These are phyloP conservation scores for Cryoendolithus antarcticus DNA, from an alignment of 2,329 filamentous ascomycete species.

Conservation along the genomic window DNA sequence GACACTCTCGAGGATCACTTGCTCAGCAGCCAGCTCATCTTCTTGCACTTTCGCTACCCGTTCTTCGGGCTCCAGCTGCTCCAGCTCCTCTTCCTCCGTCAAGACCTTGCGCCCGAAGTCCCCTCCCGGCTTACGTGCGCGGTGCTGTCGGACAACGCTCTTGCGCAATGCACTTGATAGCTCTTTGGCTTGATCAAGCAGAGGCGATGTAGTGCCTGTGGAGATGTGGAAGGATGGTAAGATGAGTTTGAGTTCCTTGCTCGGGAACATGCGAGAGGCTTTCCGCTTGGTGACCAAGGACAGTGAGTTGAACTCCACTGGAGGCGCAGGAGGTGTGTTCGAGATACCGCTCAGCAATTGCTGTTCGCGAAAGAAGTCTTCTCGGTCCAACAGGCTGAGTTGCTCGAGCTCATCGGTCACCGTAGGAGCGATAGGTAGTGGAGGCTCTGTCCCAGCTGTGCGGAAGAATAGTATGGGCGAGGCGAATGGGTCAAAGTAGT, in stretches of 20 bases:
- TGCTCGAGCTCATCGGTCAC: conserved; percentile 22
- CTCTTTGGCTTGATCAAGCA: conserved; percentile 30
- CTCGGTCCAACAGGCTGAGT: conserved; percentile 14
- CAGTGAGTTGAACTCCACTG: too few species aligned
- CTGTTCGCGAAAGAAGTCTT: conserved; percentile 18
- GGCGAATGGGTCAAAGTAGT: conserved; percentile 38
- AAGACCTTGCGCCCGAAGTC: conserved; percentile 11
- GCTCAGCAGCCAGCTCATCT: conserved; percentile 27
- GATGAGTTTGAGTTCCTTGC: conserved; percentile 24
- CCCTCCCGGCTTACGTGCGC: background rate
- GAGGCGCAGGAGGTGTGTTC: background rate
- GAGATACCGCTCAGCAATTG: conserved; percentile 11
- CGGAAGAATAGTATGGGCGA: conserved; percentile 40
- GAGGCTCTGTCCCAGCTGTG: conserved; percentile 23
- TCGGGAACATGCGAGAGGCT: conserved; percentile 30
- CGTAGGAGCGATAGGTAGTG: background rate
- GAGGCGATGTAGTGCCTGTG: conserved; percentile 25
- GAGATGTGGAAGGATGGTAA: conserved; percentile 31
- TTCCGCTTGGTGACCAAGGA: conserved; percentile 8
- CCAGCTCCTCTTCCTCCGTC: conserved; percentile 7
- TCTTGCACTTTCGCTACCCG: conserved; percentile 28
- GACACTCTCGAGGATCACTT: conserved; percentile 20
- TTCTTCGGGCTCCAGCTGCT: conserved; percentile 13
- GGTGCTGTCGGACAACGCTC: conserved; percentile 24
- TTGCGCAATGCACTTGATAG: conserved; percentile 27